These are phyloP conservation scores for Solanum virginianum DNA, from an alignment of 257 asterid genomes.

Conservation along the genomic window DNA sequence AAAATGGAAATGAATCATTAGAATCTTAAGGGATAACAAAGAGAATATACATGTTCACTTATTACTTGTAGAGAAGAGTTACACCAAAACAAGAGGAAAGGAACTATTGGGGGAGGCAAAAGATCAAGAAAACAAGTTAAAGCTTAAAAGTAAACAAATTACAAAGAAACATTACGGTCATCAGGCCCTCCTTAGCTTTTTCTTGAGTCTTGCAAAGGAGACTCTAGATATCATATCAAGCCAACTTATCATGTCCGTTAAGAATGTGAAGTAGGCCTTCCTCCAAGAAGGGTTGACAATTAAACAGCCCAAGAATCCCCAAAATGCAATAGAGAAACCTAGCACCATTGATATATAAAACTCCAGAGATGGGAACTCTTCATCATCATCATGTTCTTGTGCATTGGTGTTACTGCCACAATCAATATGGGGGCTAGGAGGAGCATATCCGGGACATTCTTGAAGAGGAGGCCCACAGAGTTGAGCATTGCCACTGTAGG, in stretches of 20 bases:
- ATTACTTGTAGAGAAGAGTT: neutral
- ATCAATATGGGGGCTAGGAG: neutral
- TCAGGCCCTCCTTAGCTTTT: neutral
- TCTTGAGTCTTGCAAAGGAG: neutral
- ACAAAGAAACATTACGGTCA: neutral
- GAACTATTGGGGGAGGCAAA: neutral
- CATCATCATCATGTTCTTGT: neutral
- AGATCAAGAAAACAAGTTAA: neutral
- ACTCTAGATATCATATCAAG: neutral
- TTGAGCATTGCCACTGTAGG: constrained; percentile 7
- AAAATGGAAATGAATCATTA: neutral
- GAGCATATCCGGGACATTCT: neutral
- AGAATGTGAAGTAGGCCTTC: neutral
- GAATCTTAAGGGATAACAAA: neutral
- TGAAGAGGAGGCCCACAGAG: constrained; percentile 19
- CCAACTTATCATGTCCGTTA: neutral
- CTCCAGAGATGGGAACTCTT: neutral
- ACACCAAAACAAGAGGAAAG: neutral
- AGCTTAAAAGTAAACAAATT: neutral
- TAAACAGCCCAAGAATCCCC: neutral
- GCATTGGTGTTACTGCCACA: neutral
- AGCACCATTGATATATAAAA: neutral
- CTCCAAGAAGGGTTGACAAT: neutral
- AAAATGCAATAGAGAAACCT: neutral
- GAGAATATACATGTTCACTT: neutral